Evolutionary conservation across 1,284 basidiomycete species (phyloP), one percentile per base, ranked within the genome.

Genomic region (Megacollybia platyphylla): DNA sequence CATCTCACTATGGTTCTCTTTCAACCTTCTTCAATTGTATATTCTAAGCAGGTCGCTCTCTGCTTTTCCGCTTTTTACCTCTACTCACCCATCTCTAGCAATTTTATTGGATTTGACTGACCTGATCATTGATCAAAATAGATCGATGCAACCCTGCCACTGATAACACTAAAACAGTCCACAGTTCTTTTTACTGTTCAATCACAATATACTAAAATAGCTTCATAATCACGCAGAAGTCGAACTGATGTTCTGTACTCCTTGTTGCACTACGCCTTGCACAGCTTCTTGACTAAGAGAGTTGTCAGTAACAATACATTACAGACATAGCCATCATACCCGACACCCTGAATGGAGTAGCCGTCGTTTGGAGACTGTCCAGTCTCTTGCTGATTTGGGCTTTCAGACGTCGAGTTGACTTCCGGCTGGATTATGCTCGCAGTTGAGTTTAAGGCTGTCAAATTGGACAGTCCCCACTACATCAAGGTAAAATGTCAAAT

Each of bases 331-430:
- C 17, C 6, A 20, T 48, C 60, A 38, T 51, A 69, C 67, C 58
- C 64, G 47, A 51, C 43, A 7, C 58, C 63, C 45, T 60, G 57
- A 47, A 52, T 57, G 11, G 58, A 55, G 53, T 83, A 83, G 52
- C 79, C 79, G 56, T 82, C 79, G 48, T 79, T 74, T 24, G 80
- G 79, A 3, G 76, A 76, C 17, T 57, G 40, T 10, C 68, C 71
- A 5, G 67, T 64, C 18, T 56, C 54, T 40, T 57, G 56, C 11
- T 56, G 47, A 26, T 51, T 59, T 5, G 59, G 49, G 29, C 58
- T 57, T 34, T 54, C 50, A 5, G 52, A 49, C 6, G 61, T 71
- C 17, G 59, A 58, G 40, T 55, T 54, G 17, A 51, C 45, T 36
- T 52, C 47, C 1, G 62, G 56, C 24, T 63, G 56, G 26, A 72